Percentiles rank a stretch among this genome's conserved stretches.
phyloP scores from a whole-genome alignment of 345 rosid species.

The Anastatica hierochuntica region DNA sequence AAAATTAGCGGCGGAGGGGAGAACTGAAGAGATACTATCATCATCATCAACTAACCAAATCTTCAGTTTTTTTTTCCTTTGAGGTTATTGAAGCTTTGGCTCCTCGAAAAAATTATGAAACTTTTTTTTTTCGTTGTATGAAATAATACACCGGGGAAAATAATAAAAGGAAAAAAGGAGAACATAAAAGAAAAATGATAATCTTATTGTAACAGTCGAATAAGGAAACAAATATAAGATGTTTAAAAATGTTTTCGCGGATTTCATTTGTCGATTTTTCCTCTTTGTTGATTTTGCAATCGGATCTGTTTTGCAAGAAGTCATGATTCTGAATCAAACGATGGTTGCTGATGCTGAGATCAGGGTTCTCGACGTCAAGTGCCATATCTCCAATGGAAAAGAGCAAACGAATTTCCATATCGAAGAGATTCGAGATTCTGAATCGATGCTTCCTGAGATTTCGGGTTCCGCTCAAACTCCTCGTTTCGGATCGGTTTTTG shows the following conservation, averaged over 20 bases:
- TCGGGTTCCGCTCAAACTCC: conserved; percentile 21
- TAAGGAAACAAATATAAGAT: too few relatives aligned
- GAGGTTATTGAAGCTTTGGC: too few relatives aligned
- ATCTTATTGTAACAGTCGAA: too few relatives aligned
- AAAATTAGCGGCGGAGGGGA: conserved; percentile 15
- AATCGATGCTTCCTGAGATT: conserved; percentile 10
- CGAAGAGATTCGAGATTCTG: conserved; percentile 18
- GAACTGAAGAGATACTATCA: conserved; percentile 32
- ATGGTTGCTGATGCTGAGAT: conserved; percentile 24
- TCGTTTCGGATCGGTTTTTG: conserved; percentile 26
- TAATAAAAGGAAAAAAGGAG: too few relatives aligned
- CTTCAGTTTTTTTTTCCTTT: background rate
- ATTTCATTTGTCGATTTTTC: background rate
- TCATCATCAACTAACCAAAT: background rate
- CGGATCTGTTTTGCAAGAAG: conserved; percentile 5
- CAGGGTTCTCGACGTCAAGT: conserved; percentile 27
- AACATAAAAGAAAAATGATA: too few relatives aligned
- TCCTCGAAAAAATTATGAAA: too few relatives aligned
- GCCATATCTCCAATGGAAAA: too few relatives aligned
- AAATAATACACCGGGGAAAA: too few relatives aligned
- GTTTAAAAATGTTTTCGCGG: too few relatives aligned
- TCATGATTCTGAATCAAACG: conserved; percentile 26
- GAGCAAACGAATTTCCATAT: too few relatives aligned
- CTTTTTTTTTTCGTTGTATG: too few relatives aligned
- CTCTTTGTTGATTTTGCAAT: conserved; percentile 3